A percentile compares a stretch with the other conserved stretches of the same genome.
These are phyloP conservation scores for Prunus mira DNA, from an alignment of 306 rosid genomes.

Conservation along the genomic window DNA sequence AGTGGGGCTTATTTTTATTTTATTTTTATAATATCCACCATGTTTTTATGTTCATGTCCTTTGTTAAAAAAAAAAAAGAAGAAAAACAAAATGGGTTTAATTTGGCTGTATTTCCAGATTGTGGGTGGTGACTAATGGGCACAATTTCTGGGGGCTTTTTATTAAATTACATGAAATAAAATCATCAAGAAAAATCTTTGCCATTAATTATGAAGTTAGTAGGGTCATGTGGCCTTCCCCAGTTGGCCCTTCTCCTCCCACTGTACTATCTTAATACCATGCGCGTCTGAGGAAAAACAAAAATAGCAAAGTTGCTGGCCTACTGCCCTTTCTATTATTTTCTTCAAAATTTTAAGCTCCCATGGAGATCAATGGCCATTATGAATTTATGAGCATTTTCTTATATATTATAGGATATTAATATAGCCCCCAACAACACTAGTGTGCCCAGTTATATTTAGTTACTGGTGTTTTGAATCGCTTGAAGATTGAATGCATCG, in stretches of 20 bases:
- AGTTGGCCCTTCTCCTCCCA: constrained; percentile 14
- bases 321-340: neutral
- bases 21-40: neutral
- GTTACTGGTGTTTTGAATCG: too few species aligned
- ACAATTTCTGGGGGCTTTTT: neutral
- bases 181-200: neutral
- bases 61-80: neutral
- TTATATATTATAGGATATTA: too few species aligned
- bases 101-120: constrained; percentile 8
- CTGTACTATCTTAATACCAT: constrained; percentile 6
- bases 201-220: constrained; percentile 11
- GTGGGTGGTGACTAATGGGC: constrained; percentile 11
- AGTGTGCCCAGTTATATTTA: too few species aligned
- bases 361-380: neutral
- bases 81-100: neutral
- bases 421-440: too few species aligned
- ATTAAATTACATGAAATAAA: neutral
- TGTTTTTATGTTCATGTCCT: neutral
- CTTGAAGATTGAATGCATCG: too few species aligned
- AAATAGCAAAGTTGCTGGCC: neutral
- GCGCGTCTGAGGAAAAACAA: constrained; percentile 1
- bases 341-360: neutral
- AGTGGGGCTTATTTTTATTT: neutral
- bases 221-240: constrained; percentile 1
- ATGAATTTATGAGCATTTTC: too few species aligned